Base-by-base conservation (phyloP, 23 red algal genomes). In the Gracilaria vermiculophylla region DNA sequence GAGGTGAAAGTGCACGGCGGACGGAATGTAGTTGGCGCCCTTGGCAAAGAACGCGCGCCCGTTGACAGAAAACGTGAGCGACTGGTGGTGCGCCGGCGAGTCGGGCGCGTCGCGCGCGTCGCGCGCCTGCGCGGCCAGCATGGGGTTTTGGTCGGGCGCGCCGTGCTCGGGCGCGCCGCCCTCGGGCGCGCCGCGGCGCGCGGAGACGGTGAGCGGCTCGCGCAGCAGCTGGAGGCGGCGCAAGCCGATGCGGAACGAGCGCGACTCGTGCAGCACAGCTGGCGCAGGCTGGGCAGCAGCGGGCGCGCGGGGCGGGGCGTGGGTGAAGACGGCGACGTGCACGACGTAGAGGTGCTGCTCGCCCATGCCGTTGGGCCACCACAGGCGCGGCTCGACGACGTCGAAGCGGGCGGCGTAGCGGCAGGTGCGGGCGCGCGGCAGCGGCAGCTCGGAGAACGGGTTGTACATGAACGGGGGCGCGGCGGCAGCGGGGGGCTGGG, bases 291-390 rank as follows among this genome's bases (percentile, higher is more conserved):
- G 15, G 23, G 31, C 55, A 19, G 33, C 56, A 42, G 17, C 55
- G 3, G 55, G 1, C n/a, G n/a, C 55, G 24, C 23, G 58, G 14
- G 15, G 47, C 28, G 62, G 17, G 34, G 37, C 40, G 9, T 29
- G 13, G 21, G 25, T 6, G 27, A 47, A 34, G 8, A 73, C 42
- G 20, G 67, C 67, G 2, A 86, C 81, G 20, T 70, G 24, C 32
- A 86, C 15, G 15, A 54, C 35, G 40, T 86, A 70, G 3, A 86
- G 42, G 44, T 70, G 35, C 43, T 86, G 81, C 14, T 49, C 42
- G 20, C 81, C 81, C 43, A 86, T 67, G 35, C 81, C 81, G 33
- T 86, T 86, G 9, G 81, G 81, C 81, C 81, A 86, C 81, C 81
- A 86, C 32, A 86, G 16, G 2, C 35, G 39, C 23, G 81, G 81